Percentiles rank a stretch among this genome's conserved stretches.
Evolutionary conservation across 306 rosid species (phyloP).

Genomic region (Prunus campanulata): DNA sequence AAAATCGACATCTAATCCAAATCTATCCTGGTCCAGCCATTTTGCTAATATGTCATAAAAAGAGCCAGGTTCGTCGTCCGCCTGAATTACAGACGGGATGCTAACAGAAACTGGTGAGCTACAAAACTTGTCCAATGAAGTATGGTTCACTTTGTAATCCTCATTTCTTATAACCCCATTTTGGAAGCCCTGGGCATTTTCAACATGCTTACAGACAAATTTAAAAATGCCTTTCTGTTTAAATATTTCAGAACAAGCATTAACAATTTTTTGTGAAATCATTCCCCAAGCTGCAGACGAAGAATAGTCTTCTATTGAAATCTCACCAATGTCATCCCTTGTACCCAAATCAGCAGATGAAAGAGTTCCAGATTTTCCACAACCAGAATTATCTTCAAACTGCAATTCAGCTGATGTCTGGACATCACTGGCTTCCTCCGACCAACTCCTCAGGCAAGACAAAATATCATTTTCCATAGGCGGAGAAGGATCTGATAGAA

Average conservation of each 20-base stretch:
- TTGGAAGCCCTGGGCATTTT: constrained; percentile 31
- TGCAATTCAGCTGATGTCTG: constrained; percentile 30
- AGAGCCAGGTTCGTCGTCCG: constrained; percentile 42
- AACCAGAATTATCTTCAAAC: constrained; percentile 27
- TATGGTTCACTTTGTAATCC: constrained; percentile 27
- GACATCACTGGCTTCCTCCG: constrained; percentile 33
- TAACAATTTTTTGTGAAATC: constrained; percentile 55
- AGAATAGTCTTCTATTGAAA: constrained; percentile 69
- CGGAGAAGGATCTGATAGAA: constrained; percentile 59
- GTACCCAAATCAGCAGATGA: constrained; percentile 27
- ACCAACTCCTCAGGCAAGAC: constrained; percentile 51
- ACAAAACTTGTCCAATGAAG: constrained; percentile 61
- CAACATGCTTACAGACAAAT: constrained; percentile 69
- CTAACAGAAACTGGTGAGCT: constrained; percentile 41
- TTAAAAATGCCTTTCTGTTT: constrained; percentile 57
- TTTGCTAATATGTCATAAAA: constrained; percentile 41
- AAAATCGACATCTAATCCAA: constrained; percentile 89
- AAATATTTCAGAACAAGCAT: constrained; percentile 57
- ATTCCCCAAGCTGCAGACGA: constrained; percentile 71
- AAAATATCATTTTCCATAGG: constrained; percentile 72
- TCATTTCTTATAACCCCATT: constrained; percentile 31
- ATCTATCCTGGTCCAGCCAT: constrained; percentile 95
- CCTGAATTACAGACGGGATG: constrained; percentile 46
- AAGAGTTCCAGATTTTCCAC: constrained; percentile 33
- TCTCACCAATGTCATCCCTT: constrained; percentile 78